Percentiles rank a stretch among this genome's conserved stretches.
Evolutionary conservation across 2,329 filamentous ascomycete species (phyloP).

Genomic region (Nemania sp.): DNA sequence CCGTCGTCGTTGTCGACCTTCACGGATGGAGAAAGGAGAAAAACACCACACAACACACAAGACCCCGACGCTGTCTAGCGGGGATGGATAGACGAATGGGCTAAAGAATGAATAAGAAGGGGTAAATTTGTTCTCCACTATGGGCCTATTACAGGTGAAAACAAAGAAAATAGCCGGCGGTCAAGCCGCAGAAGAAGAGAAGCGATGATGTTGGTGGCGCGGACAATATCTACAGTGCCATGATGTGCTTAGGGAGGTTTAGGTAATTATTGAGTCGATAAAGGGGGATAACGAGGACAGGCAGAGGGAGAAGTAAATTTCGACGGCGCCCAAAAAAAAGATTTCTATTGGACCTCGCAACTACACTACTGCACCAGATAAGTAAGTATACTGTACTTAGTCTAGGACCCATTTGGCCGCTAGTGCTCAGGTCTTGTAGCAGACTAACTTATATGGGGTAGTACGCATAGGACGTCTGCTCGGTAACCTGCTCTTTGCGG

Average conservation of each 20-base stretch:
- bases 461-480: no score
- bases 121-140: constrained; percentile 8
- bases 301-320: constrained; percentile 15
- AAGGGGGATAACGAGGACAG: constrained; percentile 13
- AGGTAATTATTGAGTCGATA: neutral
- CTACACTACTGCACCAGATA: no score
- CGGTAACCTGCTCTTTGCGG: neutral
- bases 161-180: constrained; percentile 29
- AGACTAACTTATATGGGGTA: no score
- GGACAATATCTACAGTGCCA: constrained; percentile 23
- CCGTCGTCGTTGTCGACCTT: constrained; percentile 23
- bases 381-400: no score
- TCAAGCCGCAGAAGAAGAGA: constrained; percentile 24
- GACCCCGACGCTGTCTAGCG: constrained; percentile 1
- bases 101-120: neutral
- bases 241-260: neutral
- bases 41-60: neutral
- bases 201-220: constrained; percentile 11
- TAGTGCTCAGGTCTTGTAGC: neutral
- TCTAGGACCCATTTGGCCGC: neutral
- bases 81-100: neutral
- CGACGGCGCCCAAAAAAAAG: constrained; percentile 12
- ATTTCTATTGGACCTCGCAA: constrained; percentile 24
- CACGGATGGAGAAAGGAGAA: constrained; percentile 1
- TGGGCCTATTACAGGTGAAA: constrained; percentile 23